These are phyloP conservation scores for Paecilomyces sp. DNA, from an alignment of 2,329 filamentous ascomycete species.

Conservation along the genomic window DNA sequence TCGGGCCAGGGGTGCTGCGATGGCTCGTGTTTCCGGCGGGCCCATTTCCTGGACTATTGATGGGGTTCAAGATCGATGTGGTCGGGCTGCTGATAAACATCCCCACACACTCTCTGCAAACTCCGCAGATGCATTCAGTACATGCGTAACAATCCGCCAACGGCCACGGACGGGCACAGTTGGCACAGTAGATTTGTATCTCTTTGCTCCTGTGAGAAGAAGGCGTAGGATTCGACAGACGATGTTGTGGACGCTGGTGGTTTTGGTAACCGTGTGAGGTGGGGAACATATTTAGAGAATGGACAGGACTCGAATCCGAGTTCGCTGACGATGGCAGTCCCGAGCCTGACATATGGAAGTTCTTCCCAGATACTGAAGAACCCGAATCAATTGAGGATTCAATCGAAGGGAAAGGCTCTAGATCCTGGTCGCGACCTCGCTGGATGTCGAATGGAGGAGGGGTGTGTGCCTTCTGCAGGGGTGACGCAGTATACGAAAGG, in stretches of 20 bases:
- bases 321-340: slow-evolving; percentile 64
- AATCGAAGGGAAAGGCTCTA: slow-evolving; percentile 82
- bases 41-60: slow-evolving; percentile 22
- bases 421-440: slow-evolving; percentile 44
- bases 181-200: slow-evolving; percentile 88
- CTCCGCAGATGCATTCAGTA: slow-evolving; percentile 90
- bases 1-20: slow-evolving; percentile 18
- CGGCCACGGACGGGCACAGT: slow-evolving; percentile 69
- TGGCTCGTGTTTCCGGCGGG: slow-evolving; percentile 18
- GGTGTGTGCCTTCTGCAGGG: slow-evolving; percentile 82
- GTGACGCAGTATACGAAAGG: slow-evolving; percentile 70
- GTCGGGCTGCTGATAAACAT: slow-evolving; percentile 38
- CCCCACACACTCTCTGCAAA: slow-evolving; percentile 76
- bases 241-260: slow-evolving; percentile 29
- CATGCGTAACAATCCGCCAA: slow-evolving; percentile 85
- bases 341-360: slow-evolving; percentile 62
- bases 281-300: slow-evolving; percentile 33
- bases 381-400: slow-evolving; percentile 64
- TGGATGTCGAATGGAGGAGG: slow-evolving; percentile 63
- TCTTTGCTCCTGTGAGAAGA: slow-evolving; percentile 36
- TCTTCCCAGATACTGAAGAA: slow-evolving; percentile 50
- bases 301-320: slow-evolving; percentile 54
- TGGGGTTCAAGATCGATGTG: slow-evolving; percentile 28
- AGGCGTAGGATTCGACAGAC: slow-evolving; percentile 48
- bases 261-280: slow-evolving; percentile 20